phyloP scores from a whole-genome alignment of 192 early-diverging fungal species.

The Bifiguratus adelaidae region DNA sequence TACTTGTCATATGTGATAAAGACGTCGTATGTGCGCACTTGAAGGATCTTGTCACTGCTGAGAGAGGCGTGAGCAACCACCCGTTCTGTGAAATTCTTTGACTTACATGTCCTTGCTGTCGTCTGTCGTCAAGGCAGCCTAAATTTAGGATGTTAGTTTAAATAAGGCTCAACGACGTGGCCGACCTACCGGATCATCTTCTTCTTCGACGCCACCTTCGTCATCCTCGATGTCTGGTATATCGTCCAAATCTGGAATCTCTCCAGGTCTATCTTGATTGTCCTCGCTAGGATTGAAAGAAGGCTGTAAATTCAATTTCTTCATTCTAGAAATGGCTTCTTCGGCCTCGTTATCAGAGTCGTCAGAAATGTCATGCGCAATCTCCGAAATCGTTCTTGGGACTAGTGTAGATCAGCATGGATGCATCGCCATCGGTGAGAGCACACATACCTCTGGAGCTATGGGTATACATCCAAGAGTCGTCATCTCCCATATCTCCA shows the following conservation, averaged over 20 bases:
- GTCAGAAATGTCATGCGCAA: constrained; percentile 54
- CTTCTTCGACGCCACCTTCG: constrained; percentile 60
- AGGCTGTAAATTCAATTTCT: constrained; percentile 11
- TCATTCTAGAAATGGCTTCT: constrained; percentile 17
- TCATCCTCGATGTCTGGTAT: constrained; percentile 82
- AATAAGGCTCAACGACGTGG: background rate
- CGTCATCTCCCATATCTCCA: constrained; percentile 55
- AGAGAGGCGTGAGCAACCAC: too few relatives aligned
- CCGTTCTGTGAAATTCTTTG: too few relatives aligned
- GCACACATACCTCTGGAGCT: constrained; percentile 33
- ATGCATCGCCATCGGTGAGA: background rate
- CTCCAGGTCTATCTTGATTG: constrained; percentile 21
- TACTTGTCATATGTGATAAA: constrained; percentile 99
- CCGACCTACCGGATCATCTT: constrained; percentile 58
- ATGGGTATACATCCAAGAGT: constrained; percentile 83
- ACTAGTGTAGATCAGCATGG: constrained; percentile 4
- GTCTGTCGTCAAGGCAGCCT: too few relatives aligned
- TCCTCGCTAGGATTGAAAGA: background rate
- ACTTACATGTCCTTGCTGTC: too few relatives aligned
- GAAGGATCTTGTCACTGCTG: constrained; percentile 69
- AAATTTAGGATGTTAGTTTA: background rate
- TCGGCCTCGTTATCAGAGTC: constrained; percentile 51
- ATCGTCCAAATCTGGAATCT: constrained; percentile 36
- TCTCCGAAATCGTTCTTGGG: constrained; percentile 33
- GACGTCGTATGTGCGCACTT: constrained; percentile 93